Evolutionary conservation across 2,329 filamentous ascomycete genomes (phyloP), one percentile per base, ranked within the genome.

Genomic region (Paecilomyces sp.): DNA sequence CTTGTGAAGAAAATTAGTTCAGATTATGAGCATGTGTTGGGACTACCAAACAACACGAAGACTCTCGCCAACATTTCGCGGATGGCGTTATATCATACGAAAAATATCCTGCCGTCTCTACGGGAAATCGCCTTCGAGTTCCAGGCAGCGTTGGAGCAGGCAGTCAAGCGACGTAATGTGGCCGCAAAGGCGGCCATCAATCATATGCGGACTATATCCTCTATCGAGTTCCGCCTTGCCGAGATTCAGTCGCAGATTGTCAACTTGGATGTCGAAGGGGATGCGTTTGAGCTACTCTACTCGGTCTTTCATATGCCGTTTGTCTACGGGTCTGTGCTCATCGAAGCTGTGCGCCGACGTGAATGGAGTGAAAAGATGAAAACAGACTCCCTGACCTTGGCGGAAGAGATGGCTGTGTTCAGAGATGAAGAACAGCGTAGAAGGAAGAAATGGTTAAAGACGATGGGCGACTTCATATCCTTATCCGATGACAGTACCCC

Each of bases 281-380:
- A 90, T 33, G 88, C 89, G 0, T 92, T 97, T 70, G 88, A 96
- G 63, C 84, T 90, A 50, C 81, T 99, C 24, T 86, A 88, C 18
- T 81, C 91, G 24, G 88, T 97, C 36, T 88, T 92, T 52, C 87
- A 92, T 63, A 83, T 97, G 31, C 94, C 94, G 0, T 88, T 89
- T 59, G 87, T 96, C 67, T 99, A 97, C 71, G 92, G 92, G 0
- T 92, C 92, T 2, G 89, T 96, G 60, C 79, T 96, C 22, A 85
- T 91, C 3, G 94, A 99, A 75, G 89, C 91, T 15, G 85, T 97
- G 50, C 85, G 90, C 60, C 87, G 94, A 24, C 87, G 87, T 34
- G 92, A 97, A 75, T 99, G 94, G 92, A 86, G 85, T 12, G 91
- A 96, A 57, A 96, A 96, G 75, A 88, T 97, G 73, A 91, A 89